Evolutionary conservation across 2,329 filamentous ascomycete genomes (phyloP).

Genomic region (Arachnopeziza araneosa): DNA sequence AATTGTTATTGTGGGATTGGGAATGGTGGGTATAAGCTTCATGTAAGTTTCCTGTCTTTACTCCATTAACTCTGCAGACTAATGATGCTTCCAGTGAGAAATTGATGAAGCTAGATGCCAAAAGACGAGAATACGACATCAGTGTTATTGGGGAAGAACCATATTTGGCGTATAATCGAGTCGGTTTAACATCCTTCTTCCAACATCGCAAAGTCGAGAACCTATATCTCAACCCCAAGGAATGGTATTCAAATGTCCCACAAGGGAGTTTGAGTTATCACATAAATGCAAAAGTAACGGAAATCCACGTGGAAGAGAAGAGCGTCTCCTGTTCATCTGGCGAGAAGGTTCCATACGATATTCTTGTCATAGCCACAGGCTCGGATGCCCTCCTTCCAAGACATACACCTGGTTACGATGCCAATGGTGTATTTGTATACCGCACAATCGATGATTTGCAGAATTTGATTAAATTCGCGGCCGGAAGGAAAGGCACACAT

Average conservation of each 20-base stretch:
- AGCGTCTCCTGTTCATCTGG: conserved; percentile 66
- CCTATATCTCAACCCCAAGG: conserved; percentile 77
- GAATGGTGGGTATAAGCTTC: conserved; percentile 88
- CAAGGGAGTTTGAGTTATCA: conserved; percentile 68
- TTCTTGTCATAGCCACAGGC: conserved; percentile 78
- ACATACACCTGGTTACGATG: conserved; percentile 71
- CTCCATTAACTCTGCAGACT: not conserved
- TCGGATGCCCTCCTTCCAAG: conserved; percentile 69
- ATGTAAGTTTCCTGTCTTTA: conserved; percentile 53
- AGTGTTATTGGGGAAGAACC: conserved; percentile 83
- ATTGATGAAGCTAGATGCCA: conserved; percentile 75
- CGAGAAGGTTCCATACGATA: conserved; percentile 66
- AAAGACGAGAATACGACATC: conserved; percentile 70
- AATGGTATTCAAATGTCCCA: conserved; percentile 49
- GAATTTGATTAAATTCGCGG: conserved; percentile 68
- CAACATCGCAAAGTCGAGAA: conserved; percentile 80
- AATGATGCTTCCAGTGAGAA: conserved; percentile 62
- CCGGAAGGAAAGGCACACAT: conserved; percentile 57
- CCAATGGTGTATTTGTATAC: conserved; percentile 83
- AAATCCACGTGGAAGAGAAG: conserved; percentile 59
- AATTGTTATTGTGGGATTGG: conserved; percentile 78
- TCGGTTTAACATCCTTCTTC: conserved; percentile 85
- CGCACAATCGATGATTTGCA: conserved; percentile 78
- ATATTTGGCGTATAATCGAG: conserved; percentile 85
- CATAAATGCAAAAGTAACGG: conserved; percentile 67